Evolutionary conservation across 768 basidiomycete species (phyloP).

Genomic region (Psilocybe cyanescens): DNA sequence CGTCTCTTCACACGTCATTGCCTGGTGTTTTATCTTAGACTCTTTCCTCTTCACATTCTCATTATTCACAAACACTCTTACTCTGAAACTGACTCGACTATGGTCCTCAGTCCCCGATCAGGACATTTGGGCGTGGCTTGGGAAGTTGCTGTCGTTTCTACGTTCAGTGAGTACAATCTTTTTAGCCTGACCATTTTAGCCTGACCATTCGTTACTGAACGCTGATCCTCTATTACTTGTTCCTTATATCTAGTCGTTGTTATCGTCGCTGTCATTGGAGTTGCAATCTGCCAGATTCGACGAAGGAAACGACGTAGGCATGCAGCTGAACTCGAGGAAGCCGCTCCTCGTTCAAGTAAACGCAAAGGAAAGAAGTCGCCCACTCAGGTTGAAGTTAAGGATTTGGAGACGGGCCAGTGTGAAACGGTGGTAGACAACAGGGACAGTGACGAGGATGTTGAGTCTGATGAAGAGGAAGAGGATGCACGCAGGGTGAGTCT

Average conservation of each 20-base stretch:
- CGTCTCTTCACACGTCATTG: background rate
- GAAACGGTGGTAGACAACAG: background rate
- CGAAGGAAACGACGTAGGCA: conserved; percentile 23
- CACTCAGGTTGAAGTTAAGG: conserved; percentile 12
- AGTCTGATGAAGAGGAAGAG: conserved; percentile 14
- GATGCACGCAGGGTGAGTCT: conserved; percentile 4
- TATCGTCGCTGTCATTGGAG: conserved; percentile 27
- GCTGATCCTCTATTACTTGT: background rate
- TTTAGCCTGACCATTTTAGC: background rate
- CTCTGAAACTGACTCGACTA: conserved; percentile 1
- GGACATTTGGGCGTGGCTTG: conserved; percentile 38
- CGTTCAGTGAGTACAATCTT: conserved; percentile 32
- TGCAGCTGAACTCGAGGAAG: conserved; percentile 2
- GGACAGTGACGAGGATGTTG: conserved; percentile 15
- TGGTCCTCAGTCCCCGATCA: conserved; percentile 28
- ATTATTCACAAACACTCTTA: background rate
- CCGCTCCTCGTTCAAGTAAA: conserved; percentile 4
- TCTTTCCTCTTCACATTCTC: background rate
- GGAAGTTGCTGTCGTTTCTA: conserved; percentile 39
- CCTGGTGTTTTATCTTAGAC: too few species aligned
- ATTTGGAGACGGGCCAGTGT: conserved; percentile 14
- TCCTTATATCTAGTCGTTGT: conserved; percentile 23
- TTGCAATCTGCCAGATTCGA: conserved; percentile 30
- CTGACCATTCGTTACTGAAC: background rate
- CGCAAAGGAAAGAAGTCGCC: conserved; percentile 5